A percentile compares a stretch with the other conserved stretches of the same genome.
Conservation (phyloP, 2,329 filamentous ascomycete genomes). For the Venturiaceae sp. region DNA sequence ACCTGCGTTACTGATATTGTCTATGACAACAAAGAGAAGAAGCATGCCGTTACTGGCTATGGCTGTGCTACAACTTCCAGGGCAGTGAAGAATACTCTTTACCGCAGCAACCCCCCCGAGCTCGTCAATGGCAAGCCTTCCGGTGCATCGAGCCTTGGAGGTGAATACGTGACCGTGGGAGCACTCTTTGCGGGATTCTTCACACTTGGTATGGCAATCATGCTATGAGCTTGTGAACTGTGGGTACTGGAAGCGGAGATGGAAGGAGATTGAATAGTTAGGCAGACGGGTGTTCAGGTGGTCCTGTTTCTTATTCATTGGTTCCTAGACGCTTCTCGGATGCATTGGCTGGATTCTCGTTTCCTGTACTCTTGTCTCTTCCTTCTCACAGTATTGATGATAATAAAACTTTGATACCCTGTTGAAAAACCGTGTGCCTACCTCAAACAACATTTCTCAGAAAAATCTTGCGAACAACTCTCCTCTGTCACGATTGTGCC, state of each 20-base stretch:
- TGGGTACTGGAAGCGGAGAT: too few relatives aligned
- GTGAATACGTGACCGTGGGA: background rate
- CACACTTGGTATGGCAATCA: background rate
- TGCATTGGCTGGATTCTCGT: too few relatives aligned
- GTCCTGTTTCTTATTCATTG: constrained; percentile 20
- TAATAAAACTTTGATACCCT: too few relatives aligned
- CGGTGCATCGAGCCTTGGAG: background rate
- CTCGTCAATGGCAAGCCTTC: background rate
- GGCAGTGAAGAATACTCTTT: background rate
- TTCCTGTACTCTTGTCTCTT: too few relatives aligned
- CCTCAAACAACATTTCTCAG: too few relatives aligned
- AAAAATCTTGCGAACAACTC: too few relatives aligned
- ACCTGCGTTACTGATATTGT: background rate
- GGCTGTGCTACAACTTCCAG: background rate
- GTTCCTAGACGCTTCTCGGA: too few relatives aligned
- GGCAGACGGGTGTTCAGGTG: background rate
- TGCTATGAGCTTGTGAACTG: background rate
- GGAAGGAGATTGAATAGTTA: background rate
- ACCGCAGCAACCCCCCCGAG: background rate
- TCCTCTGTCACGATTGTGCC: too few relatives aligned
- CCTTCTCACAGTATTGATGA: too few relatives aligned
- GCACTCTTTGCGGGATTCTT: background rate
- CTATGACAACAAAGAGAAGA: background rate
- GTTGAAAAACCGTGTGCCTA: too few relatives aligned
- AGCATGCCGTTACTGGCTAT: background rate